These are phyloP conservation scores for Saccharomycopsis amapae DNA, from an alignment of 805 yeast genomes.

Conservation along the genomic window DNA sequence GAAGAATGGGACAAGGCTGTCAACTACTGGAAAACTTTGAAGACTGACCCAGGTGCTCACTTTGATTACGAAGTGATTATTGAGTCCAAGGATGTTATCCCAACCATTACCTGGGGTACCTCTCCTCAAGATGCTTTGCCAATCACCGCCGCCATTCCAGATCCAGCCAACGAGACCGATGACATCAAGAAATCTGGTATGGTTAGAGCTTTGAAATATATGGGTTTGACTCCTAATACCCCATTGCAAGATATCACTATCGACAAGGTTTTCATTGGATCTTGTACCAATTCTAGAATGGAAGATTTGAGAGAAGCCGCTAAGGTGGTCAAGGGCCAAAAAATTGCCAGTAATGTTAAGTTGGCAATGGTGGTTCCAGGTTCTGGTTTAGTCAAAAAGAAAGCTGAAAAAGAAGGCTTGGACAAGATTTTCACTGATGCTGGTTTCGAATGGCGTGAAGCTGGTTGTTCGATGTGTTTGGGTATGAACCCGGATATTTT, in stretches of 20 bases:
- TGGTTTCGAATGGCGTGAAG: slow-evolving; percentile 98
- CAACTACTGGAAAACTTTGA: slow-evolving; percentile 81
- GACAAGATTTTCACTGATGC: slow-evolving; percentile 87
- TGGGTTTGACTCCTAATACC: slow-evolving; percentile 82
- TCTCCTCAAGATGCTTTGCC: slow-evolving; percentile 99
- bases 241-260: slow-evolving; percentile 67
- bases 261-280: slow-evolving; percentile 95
- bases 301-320: slow-evolving; percentile 98
- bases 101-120: slow-evolving; percentile 99
- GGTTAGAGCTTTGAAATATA: slow-evolving; percentile 86
- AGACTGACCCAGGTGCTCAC: slow-evolving; percentile 82
- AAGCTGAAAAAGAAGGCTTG: slow-evolving; percentile 93
- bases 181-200: slow-evolving; percentile 76
- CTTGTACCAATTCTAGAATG: slow-evolving; percentile 95
- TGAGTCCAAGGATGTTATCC: slow-evolving; percentile 77
- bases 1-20: slow-evolving; percentile 94
- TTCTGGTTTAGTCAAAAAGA: slow-evolving; percentile 87
- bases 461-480: slow-evolving; percentile 98
- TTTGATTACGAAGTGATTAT: slow-evolving; percentile 81
- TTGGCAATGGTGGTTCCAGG: slow-evolving; percentile 94
- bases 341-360: slow-evolving; percentile 74
- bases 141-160: slow-evolving; percentile 84
- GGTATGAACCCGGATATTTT: slow-evolving; percentile 99
- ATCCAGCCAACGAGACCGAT: slow-evolving; percentile 58
- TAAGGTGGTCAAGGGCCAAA: slow-evolving; percentile 80